Conservation (phyloP, 768 basidiomycete species). For the Infundibulicybe gibba region DNA sequence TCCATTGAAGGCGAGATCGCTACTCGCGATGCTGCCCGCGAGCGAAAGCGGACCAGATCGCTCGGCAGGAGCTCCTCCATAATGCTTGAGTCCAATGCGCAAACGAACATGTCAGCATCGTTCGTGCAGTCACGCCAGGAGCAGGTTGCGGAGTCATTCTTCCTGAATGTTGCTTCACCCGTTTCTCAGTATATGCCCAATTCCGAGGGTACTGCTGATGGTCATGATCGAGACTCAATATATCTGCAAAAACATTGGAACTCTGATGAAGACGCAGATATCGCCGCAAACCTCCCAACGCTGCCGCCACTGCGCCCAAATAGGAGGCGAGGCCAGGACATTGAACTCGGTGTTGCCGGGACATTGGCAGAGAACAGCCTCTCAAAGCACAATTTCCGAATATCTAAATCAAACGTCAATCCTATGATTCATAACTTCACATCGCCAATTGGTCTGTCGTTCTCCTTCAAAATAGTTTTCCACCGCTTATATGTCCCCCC, state of each 20-base stretch:
- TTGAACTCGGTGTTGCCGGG: constrained; percentile 31
- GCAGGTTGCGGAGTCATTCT: constrained; percentile 17
- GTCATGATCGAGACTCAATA: constrained; percentile 7
- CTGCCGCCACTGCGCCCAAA: constrained; percentile 38
- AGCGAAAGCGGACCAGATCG: constrained; percentile 31
- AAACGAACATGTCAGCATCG: constrained; percentile 10
- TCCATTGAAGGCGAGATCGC: constrained; percentile 66
- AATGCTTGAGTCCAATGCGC: constrained; percentile 14
- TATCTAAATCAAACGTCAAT: constrained; percentile 29
- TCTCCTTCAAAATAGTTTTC: neutral
- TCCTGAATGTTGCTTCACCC: constrained; percentile 32
- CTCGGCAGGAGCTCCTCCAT: constrained; percentile 16
- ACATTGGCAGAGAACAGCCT: constrained; percentile 40
- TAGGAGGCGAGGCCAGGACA: constrained; percentile 33
- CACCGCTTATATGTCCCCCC: constrained; percentile 7
- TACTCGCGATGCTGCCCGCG: constrained; percentile 41
- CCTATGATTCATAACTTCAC: constrained; percentile 62
- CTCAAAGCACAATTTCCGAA: constrained; percentile 34
- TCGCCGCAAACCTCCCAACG: constrained; percentile 8
- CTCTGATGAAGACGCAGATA: constrained; percentile 26
- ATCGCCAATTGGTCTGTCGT: constrained; percentile 60
- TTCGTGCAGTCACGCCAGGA: constrained; percentile 10
- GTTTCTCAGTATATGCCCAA: constrained; percentile 21
- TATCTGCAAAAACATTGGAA: constrained; percentile 12
- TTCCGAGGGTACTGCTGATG: constrained; percentile 14